phyloP scores from a whole-genome alignment of 805 yeast genomes.

The Suhomyces xylopsoci region DNA sequence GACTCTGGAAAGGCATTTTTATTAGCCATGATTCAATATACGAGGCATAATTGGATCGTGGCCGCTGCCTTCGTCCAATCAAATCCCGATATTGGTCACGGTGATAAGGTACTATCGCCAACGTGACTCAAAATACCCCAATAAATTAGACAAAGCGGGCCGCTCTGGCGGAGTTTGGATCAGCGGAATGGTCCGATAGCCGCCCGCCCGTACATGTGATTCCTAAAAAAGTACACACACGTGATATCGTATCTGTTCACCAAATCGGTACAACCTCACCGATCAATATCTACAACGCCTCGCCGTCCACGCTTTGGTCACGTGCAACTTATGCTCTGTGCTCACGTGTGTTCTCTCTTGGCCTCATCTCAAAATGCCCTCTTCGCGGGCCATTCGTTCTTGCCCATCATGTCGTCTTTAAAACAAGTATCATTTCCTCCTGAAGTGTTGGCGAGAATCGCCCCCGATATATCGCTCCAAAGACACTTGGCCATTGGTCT shows the following conservation, averaged over 20 bases:
- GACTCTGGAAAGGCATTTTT: background rate
- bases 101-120: constrained; percentile 2
- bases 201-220: background rate
- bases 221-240: background rate
- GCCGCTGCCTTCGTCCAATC: constrained; percentile 1
- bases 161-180: background rate
- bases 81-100: background rate
- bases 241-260: background rate
- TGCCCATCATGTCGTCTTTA: background rate
- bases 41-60: background rate
- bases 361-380: background rate
- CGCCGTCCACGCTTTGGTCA: background rate
- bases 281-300: background rate
- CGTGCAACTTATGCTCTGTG: background rate
- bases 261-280: background rate
- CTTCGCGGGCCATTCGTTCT: background rate
- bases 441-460: constrained; percentile 74
- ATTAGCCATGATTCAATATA: background rate
- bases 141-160: constrained; percentile 1
- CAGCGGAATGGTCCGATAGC: background rate
- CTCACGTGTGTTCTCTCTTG: background rate
- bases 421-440: constrained; percentile 58
- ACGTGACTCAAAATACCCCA: background rate
- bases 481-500: constrained; percentile 72
- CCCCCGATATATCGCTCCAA: constrained; percentile 80